Conservation (phyloP, 495 filamentous ascomycete genomes). For the Sordaria brevicollis region DNA sequence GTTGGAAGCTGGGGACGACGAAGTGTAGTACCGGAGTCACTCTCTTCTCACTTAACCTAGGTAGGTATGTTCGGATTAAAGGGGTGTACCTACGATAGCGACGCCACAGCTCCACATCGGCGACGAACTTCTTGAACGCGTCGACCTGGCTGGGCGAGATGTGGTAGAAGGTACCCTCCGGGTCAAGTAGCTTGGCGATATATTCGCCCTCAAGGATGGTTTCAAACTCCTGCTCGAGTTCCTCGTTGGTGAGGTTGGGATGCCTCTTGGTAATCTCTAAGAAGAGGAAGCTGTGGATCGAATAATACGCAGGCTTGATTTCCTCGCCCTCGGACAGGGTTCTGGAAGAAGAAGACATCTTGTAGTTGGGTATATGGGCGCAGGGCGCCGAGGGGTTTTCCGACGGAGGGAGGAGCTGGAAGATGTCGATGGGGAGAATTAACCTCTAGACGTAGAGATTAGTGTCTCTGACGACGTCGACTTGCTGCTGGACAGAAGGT, state of each 20-base stretch:
- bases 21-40: background rate
- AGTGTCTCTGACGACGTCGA: too few relatives aligned
- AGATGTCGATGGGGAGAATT: too few relatives aligned
- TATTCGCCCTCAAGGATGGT: background rate
- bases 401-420: too few relatives aligned
- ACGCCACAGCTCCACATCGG: background rate
- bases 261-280: background rate
- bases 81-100: background rate
- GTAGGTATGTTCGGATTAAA: too few relatives aligned
- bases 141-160: background rate
- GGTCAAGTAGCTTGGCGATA: background rate
- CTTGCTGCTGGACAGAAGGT: too few relatives aligned
- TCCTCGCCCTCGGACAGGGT: background rate
- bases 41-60: background rate
- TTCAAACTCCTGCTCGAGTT: background rate
- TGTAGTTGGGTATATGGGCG: background rate
- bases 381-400: background rate
- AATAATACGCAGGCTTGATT: background rate
- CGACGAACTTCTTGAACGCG: background rate
- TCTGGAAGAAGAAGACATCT: background rate
- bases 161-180: background rate
- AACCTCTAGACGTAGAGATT: too few relatives aligned
- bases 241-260: background rate
- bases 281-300: background rate
- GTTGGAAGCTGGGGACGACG: too few relatives aligned